A percentile compares a stretch with the other conserved stretches of the same genome.
These are phyloP conservation scores for Syzygium oleosum DNA, from an alignment of 345 rosid genomes.

Conservation along the genomic window DNA sequence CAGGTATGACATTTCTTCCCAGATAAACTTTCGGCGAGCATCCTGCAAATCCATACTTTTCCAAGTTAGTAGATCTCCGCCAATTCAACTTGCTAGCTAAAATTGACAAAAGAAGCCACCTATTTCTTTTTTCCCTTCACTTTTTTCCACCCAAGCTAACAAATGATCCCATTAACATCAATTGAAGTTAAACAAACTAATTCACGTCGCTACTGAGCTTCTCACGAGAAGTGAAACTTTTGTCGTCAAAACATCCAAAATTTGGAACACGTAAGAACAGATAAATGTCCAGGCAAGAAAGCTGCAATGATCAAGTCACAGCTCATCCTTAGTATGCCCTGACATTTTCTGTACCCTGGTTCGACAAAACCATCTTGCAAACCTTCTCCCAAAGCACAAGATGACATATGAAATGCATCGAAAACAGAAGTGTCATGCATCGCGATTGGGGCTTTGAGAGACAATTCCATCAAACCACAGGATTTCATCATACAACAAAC, in stretches of 20 bases:
- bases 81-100: background rate
- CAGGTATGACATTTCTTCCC: slow-evolving; percentile 99
- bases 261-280: background rate
- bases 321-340: background rate
- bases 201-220: background rate
- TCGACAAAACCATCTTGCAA: background rate
- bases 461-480: background rate
- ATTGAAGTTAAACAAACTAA: background rate
- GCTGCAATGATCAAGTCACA: background rate
- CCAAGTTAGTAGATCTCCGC: slow-evolving; percentile 6
- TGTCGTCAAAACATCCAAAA: background rate
- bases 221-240: background rate
- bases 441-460: background rate
- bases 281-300: background rate
- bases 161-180: background rate
- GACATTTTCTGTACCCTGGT: background rate
- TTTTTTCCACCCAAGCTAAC: background rate
- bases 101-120: background rate
- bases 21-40: slow-evolving; percentile 76
- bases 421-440: background rate
- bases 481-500: background rate
- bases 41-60: slow-evolving; percentile 37
- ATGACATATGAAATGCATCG: background rate
- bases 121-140: background rate
- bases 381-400: background rate